Base-by-base conservation (phyloP, 805 yeast species). In the Cyberlindnera euphorbiae region DNA sequence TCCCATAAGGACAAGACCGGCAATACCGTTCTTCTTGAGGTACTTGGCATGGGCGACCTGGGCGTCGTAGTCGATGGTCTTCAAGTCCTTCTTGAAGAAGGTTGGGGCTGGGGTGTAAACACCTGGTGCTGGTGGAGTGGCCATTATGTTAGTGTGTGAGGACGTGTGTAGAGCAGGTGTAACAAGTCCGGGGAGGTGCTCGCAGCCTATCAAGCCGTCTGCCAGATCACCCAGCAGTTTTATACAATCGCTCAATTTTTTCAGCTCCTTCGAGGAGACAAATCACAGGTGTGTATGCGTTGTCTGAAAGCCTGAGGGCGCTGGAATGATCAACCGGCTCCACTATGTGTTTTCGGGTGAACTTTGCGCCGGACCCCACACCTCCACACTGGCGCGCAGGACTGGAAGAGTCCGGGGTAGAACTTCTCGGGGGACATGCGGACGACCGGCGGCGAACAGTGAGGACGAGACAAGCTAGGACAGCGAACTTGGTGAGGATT, bases 31-130 rank as follows among this genome's bases (percentile, higher is more conserved):
- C 16, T 60, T 49, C 28, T 64, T 53, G 30, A 74, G 56, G 50
- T 48, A 62, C 30, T 62, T 59, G 24, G 75, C 66, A 46, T 72
- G 77, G 30, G 59, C 52, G 32, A 66, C 53, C 49, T 69, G 74
- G 18, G 77, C 52, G 5, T 64, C 74, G 28, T 52, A 50, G 47
- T 73, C 77, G 25, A 72, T 56, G 4, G 69, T 56, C 41, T 45
- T 42, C 6, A 43, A 36, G 25, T 59, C 60, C 38, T 64, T 53
- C 46, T 68, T 66, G 68, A 71, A 73, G 52, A 75, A 74, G 6
- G 80, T 73, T 39, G 75, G 74, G 11, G 65, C 59, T 21, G 79
- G 79, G 9, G 75, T 69, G 56, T 74, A 75, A 26, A 75, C 60
- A 25, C 75, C 75, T 35, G 64, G 53, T 5, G 38, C 40, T 26